Evolutionary conservation across 768 basidiomycete species (phyloP).

Genomic region (Pleurotus djamor): DNA sequence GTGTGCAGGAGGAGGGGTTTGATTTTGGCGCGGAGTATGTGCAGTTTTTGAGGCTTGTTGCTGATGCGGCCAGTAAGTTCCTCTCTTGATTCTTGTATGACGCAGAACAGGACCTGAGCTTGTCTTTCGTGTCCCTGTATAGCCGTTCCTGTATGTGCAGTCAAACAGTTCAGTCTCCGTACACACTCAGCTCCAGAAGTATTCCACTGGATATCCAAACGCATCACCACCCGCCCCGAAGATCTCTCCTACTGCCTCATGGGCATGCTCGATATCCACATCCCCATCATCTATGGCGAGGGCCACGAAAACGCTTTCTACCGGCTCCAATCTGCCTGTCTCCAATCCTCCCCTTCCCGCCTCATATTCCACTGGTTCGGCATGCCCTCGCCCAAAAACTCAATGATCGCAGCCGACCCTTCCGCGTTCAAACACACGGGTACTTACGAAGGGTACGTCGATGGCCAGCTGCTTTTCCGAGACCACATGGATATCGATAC

Average conservation of each 20-base stretch:
- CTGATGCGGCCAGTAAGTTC: neutral
- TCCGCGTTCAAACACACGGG: neutral
- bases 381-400: neutral
- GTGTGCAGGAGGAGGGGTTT: neutral
- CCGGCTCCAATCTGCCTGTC: neutral
- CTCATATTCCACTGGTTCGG: neutral
- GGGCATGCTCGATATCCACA: neutral
- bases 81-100: neutral
- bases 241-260: neutral
- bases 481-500: neutral
- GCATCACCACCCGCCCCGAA: neutral
- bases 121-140: neutral
- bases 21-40: neutral
- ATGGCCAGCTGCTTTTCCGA: neutral
- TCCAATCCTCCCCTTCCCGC: neutral
- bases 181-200: neutral
- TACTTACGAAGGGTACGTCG: neutral
- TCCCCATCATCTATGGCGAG: neutral
- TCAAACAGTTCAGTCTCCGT: neutral
- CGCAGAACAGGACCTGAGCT: neutral
- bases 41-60: neutral
- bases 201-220: neutral
- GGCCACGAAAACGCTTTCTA: neutral
- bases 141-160: neutral
- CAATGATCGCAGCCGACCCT: neutral